Percentiles rank a stretch among this genome's conserved stretches.
phyloP scores from a whole-genome alignment of 306 rosid species.

The Hippophae tibetana region DNA sequence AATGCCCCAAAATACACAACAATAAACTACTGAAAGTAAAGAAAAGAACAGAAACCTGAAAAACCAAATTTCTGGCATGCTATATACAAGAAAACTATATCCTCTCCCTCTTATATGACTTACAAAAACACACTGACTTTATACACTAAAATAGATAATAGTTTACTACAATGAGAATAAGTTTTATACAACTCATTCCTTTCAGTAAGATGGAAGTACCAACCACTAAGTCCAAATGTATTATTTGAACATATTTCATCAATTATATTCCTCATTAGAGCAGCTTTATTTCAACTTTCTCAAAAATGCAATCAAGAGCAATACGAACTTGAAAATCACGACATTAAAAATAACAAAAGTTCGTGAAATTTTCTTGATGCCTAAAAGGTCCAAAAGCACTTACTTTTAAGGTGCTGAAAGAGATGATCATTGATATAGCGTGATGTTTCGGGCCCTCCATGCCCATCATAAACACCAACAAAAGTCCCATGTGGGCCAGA shows the following conservation, averaged over 20 bases:
- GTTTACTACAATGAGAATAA: background rate
- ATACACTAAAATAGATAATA: too few relatives aligned
- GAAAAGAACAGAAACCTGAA: too few relatives aligned
- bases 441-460: slow-evolving; percentile 49
- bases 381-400: slow-evolving; percentile 12
- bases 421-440: slow-evolving; percentile 42
- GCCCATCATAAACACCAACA: slow-evolving; percentile 47
- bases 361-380: background rate
- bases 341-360: background rate
- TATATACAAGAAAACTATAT: too few relatives aligned
- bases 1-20: too few relatives aligned
- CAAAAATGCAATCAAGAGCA: background rate
- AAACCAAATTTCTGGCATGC: too few relatives aligned
- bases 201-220: background rate
- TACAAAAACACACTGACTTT: too few relatives aligned
- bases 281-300: background rate
- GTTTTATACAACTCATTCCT: background rate
- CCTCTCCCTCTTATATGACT: too few relatives aligned
- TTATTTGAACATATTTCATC: background rate
- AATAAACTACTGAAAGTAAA: too few relatives aligned
- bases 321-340: background rate
- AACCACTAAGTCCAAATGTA: background rate
- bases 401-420: slow-evolving; percentile 44
- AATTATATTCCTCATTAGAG: background rate
- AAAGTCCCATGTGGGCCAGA: slow-evolving; percentile 41